Base-by-base conservation (phyloP, 257 asterid genomes). In the Fraxinus excelsior region DNA sequence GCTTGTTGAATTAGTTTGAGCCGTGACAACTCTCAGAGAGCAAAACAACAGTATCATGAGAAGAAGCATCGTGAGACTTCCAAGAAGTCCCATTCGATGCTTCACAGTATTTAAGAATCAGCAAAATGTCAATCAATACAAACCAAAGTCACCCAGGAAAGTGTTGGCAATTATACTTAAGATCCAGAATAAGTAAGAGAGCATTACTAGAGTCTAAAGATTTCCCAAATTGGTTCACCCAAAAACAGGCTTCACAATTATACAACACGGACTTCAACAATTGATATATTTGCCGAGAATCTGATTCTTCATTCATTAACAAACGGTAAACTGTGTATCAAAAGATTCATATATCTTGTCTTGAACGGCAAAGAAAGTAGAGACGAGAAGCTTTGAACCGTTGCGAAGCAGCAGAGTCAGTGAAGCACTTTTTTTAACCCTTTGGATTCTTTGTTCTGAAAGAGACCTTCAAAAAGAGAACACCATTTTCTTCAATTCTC, bases 71-170 rank as follows among this genome's bases (percentile, higher is more conserved):
- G 77, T 42, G 56, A 78, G 79, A 85, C 81, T 72, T 83, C 83
- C 72, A 29, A 83, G 83, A 83, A 86, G 83, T 79, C 89, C 79
- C 89, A 83, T 71, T 83, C 81, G 84, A 80, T 78, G 87, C 87
- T 80, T 80, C 82, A 19, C 31, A 72, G 18, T 70, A 32, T 23
- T 67, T 67, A 29, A 38, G 12, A 66, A 76, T 46, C 62, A 51
- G 26, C 21, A 2, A 18, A 56, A 56, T n/a, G 28, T 60, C 67
- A 9, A 25, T 56, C 65, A 18, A n/a, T 60, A 60, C 16, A 25
- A 5, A 60, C 14, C 67, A 8, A 62, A 62, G 68, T 62, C 68
- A 62, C 28, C 68, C 68, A 62, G 8, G 7, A 62, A 62, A 62
- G 32, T 62, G 34, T 62, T 62, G 67, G 34, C 10, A 28, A 35